Base-by-base conservation (phyloP, 2,329 filamentous ascomycete genomes). In the Penicillium sp. region DNA sequence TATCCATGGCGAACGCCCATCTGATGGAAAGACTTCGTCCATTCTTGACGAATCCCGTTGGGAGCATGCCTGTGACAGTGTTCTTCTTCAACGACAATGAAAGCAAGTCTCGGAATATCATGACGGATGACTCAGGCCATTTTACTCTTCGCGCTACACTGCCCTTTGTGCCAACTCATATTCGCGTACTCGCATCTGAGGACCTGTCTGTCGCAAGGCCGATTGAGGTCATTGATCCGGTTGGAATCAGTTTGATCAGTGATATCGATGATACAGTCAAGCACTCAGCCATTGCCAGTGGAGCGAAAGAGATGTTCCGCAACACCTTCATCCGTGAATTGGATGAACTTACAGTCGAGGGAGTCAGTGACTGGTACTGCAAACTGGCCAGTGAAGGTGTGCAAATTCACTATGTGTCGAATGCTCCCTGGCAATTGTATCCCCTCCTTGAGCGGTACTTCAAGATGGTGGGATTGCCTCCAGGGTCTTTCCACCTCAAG, bases 231-330 rank as follows among this genome's bases (percentile, higher is more conserved):
- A 89, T 85, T 4, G 85, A 91, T 51, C 80, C 86, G 0, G 75
- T 74, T 21, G 93, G 93, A 35, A 80, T 98, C 54, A 97, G 90
- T 67, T 64, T 98, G 51, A 97, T 98, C 66, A 97, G 88, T 65
- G 93, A 98, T 65, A 93, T 98, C 55, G 93, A 98, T 63, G 93
- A 98, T 68, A 98, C 93, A 0, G 84, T 98, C 64, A 98, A 98
- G 68, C 85, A 89, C 61, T 96, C 93, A 19, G 94, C 90, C 49
- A 96, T 98, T 57, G 80, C 82, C 2, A 80, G 80, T 45, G 93
- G 94, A 6, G 85, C 91, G 0, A 84, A 89, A 52, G 93, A 97
- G 64, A 96, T 97, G 54, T 97, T 97, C 68, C 83, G 91, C 51
- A 97, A 96, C 66, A 93, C 89, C 0, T 98, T 98, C 64, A 84